phyloP scores from a whole-genome alignment of 1,139 yeast genomes.

The Torulaspora globosa region DNA sequence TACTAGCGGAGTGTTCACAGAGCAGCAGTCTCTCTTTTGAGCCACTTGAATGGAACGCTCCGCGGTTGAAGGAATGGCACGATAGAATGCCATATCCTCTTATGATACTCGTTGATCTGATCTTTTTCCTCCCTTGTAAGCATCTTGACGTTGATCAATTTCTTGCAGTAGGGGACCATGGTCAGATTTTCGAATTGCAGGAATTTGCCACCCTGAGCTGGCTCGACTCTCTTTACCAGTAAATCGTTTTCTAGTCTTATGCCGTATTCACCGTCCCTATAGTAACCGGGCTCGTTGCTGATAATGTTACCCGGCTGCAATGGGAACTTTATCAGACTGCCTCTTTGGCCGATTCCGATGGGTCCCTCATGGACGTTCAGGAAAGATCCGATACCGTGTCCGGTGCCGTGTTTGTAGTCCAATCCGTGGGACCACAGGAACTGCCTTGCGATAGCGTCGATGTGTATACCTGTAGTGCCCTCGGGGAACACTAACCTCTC shows the following conservation, averaged over 20 bases:
- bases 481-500: conserved; percentile 79
- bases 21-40: conserved; percentile 60
- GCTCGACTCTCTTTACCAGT: conserved; percentile 44
- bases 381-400: conserved; percentile 94
- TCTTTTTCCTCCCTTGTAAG: conserved; percentile 58
- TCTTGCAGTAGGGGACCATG: conserved; percentile 78
- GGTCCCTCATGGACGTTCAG: conserved; percentile 97
- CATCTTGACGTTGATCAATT: conserved; percentile 55
- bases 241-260: conserved; percentile 85
- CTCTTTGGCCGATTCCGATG: conserved; percentile 77
- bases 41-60: conserved; percentile 63
- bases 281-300: conserved; percentile 95
- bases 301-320: conserved; percentile 62
- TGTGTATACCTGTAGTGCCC: conserved; percentile 75
- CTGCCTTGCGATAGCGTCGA: conserved; percentile 89
- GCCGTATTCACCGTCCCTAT: conserved; percentile 90
- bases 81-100: conserved; percentile 54
- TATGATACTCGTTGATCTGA: conserved; percentile 70
- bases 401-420: conserved; percentile 94
- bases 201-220: conserved; percentile 47
- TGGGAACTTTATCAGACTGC: conserved; percentile 34
- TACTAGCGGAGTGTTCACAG: neutral
- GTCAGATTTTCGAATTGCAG: conserved; percentile 83
- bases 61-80: conserved; percentile 47
- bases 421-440: conserved; percentile 79